Conservation (phyloP, 2,329 filamentous ascomycete species). For the Monosporascus sp. region DNA sequence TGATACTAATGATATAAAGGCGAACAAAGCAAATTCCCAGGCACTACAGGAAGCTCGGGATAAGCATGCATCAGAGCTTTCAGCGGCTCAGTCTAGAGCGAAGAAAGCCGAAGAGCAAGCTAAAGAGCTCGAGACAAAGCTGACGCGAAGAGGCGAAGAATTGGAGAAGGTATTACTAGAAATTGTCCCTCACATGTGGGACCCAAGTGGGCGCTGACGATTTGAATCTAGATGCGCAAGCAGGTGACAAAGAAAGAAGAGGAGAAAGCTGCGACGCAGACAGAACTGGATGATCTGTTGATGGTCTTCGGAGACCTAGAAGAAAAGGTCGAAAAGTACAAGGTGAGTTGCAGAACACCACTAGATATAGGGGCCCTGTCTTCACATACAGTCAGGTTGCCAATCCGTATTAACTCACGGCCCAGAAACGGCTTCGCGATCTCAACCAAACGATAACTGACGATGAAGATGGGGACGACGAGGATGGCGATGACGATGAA, state of each 20-base stretch:
- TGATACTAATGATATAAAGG: conserved; percentile 32
- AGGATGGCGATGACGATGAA: conserved; percentile 40
- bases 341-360: conserved; percentile 43
- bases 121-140: conserved; percentile 44
- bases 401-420: conserved; percentile 2
- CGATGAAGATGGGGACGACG: conserved; percentile 57
- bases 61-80: conserved; percentile 34
- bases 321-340: conserved; percentile 70
- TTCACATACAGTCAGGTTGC: background rate
- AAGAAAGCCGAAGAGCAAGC: conserved; percentile 41
- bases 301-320: conserved; percentile 78
- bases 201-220: conserved; percentile 9
- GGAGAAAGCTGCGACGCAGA: conserved; percentile 58
- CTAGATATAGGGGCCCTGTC: background rate
- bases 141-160: conserved; percentile 32
- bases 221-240: conserved; percentile 17
- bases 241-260: conserved; percentile 47
- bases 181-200: background rate
- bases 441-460: conserved; percentile 70
- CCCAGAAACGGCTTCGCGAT: conserved; percentile 53
- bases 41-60: conserved; percentile 54
- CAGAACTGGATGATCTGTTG: conserved; percentile 73
- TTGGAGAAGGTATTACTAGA: conserved; percentile 21
- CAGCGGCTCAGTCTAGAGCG: conserved; percentile 21
- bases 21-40: conserved; percentile 50